Evolutionary conservation across 371 early-diverging fungal species (phyloP), one percentile per base, ranked within the genome.

Genomic region (Apophysomyces trapeziformis): DNA sequence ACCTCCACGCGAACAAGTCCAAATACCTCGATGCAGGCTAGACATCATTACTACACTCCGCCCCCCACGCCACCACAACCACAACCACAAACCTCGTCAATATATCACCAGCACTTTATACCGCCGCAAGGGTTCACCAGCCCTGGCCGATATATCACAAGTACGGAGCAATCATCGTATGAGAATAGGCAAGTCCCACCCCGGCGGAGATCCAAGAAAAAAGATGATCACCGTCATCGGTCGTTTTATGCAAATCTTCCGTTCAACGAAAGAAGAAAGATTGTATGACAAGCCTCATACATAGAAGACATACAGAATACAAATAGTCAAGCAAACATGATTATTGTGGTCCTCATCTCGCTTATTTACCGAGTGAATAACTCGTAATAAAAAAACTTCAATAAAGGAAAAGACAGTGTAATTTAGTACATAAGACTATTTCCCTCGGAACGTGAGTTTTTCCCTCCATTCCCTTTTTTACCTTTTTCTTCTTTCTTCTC

Each of bases 401-500:
- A 45, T n/a, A 21, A 50, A 16, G 21, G 21, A 50, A 50, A 50
- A 50, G 1, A 47, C 16, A 47, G 14, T 43, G 43, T 43, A 43
- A 43, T 26, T 26, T 26, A 26, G 32, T 26, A 14, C 0, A 14
- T 12, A 43, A 43, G 14, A 43, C 7, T 47, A 14, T 47, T 47
- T 50, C n/a, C 18, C 21, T 50, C 54, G 54, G 54, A n/a, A 26
- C 8, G 54, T 50, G 16, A 21, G 54, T 50, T 50, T 50, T 50
- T 50, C 54, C 54, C 11, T 45, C 32, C 32, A 26, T 45, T 45
- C 13, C 13, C 2, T 45, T 45, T 45, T 45, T 7, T 13, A 45
- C 8, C 16, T 45, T 45, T 18, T 45, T 18, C 13, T 18, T 45
- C 6, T 21, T 50, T 8, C 21, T 21, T 50, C 11, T 21, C 18